phyloP scores from a whole-genome alignment of 306 rosid species.

The Ormosia semicastrata region DNA sequence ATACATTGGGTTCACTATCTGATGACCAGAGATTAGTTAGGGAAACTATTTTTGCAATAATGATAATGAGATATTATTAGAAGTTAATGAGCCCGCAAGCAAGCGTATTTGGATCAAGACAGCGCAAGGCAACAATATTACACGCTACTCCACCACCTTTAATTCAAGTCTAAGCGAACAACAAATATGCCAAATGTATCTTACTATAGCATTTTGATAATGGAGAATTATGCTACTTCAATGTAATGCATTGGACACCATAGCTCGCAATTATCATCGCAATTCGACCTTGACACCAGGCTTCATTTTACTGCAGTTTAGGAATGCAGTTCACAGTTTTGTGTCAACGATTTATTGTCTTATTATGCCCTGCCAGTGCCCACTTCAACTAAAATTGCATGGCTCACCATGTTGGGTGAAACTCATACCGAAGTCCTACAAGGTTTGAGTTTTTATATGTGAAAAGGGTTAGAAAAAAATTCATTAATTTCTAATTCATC shows the following conservation, averaged over 20 bases:
- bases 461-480: too few species aligned
- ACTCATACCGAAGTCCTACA: background rate
- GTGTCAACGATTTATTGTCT: background rate
- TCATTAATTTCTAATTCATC: too few species aligned
- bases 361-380: background rate
- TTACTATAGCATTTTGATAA: background rate
- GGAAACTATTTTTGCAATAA: background rate
- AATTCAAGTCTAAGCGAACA: background rate
- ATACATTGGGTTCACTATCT: background rate
- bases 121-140: background rate
- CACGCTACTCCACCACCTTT: background rate
- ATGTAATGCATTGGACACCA: background rate
- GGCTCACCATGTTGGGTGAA: background rate
- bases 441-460: background rate
- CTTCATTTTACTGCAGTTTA: background rate
- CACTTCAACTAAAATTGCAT: background rate
- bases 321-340: background rate
- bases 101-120: background rate
- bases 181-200: background rate
- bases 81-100: background rate
- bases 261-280: background rate
- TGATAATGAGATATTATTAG: background rate
- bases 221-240: background rate
- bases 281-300: background rate
- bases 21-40: background rate